Percentiles rank a stretch among this genome's conserved stretches.
These are phyloP conservation scores for Clavulina sp. DNA, from an alignment of 768 basidiomycete genomes.

Conservation along the genomic window DNA sequence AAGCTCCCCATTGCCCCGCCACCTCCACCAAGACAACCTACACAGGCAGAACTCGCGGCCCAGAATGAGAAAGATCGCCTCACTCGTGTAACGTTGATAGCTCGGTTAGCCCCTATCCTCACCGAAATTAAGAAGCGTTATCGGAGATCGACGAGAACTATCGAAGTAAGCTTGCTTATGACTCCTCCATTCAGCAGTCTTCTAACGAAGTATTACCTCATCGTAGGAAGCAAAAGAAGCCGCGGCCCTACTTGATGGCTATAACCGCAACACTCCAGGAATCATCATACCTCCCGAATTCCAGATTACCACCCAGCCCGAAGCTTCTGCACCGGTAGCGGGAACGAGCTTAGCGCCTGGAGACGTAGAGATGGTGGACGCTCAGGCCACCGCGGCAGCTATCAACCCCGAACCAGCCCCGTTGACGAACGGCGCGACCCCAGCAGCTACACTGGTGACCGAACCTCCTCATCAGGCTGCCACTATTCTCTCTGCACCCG, in stretches of 20 bases:
- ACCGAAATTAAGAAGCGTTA: slow-evolving; percentile 83
- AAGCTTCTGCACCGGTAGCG: too few relatives aligned
- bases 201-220: background rate
- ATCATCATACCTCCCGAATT: too few relatives aligned
- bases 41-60: slow-evolving; percentile 59
- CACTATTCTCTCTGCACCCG: background rate
- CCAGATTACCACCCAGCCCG: too few relatives aligned
- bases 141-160: slow-evolving; percentile 72
- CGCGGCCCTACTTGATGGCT: slow-evolving; percentile 22
- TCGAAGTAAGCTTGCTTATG: slow-evolving; percentile 36
- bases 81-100: slow-evolving; percentile 65
- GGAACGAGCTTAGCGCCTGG: too few relatives aligned
- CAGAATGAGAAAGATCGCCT: slow-evolving; percentile 72
- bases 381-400: slow-evolving; percentile 7
- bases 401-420: background rate
- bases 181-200: background rate
- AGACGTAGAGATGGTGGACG: background rate
- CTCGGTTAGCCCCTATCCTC: slow-evolving; percentile 78
- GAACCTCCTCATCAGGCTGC: background rate
- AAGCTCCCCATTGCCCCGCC: slow-evolving; percentile 79
- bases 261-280: slow-evolving; percentile 7
- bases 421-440: background rate
- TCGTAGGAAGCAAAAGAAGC: slow-evolving; percentile 20
- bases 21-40: slow-evolving; percentile 65
- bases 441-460: background rate